phyloP scores from a whole-genome alignment of 768 basidiomycete genomes.

The Pisolithus sp. region DNA sequence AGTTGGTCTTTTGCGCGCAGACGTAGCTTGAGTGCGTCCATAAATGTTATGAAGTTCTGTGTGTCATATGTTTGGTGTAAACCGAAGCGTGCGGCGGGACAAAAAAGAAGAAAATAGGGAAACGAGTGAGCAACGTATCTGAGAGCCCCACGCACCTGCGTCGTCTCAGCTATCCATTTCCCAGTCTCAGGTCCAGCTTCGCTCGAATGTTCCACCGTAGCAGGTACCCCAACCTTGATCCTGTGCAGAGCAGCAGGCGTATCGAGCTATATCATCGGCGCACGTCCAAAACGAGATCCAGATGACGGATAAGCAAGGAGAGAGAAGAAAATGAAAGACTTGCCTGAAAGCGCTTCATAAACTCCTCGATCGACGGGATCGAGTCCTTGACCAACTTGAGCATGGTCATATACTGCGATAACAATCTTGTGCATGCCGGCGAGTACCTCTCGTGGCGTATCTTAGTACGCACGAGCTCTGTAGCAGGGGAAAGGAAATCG shows the following conservation, averaged over 20 bases:
- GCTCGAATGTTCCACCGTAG: too few species aligned
- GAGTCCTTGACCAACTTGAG: conserved; percentile 89
- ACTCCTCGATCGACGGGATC: conserved; percentile 79
- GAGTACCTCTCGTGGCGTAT: conserved; percentile 67
- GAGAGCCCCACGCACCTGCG: too few species aligned
- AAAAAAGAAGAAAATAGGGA: too few species aligned
- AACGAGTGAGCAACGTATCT: too few species aligned
- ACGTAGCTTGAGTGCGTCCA: conserved; percentile 92
- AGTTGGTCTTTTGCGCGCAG: conserved; percentile 96
- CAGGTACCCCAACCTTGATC: too few species aligned
- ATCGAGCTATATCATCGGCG: too few species aligned
- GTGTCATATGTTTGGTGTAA: not conserved
- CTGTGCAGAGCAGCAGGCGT: too few species aligned
- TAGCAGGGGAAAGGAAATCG: not conserved
- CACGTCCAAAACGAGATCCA: too few species aligned
- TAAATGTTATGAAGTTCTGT: conserved; percentile 96
- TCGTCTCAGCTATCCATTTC: too few species aligned
- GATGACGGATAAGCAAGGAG: too few species aligned
- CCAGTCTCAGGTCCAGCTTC: too few species aligned
- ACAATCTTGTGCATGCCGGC: conserved; percentile 88
- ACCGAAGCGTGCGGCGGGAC: too few species aligned
- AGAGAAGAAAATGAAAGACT: conserved; percentile 14
- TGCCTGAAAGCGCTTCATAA: conserved; percentile 85
- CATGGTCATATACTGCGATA: conserved; percentile 97
- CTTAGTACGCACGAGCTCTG: conserved; percentile 5